Base-by-base conservation (phyloP, 164 flowering plant genomes). In the Tinospora cordifolia region DNA sequence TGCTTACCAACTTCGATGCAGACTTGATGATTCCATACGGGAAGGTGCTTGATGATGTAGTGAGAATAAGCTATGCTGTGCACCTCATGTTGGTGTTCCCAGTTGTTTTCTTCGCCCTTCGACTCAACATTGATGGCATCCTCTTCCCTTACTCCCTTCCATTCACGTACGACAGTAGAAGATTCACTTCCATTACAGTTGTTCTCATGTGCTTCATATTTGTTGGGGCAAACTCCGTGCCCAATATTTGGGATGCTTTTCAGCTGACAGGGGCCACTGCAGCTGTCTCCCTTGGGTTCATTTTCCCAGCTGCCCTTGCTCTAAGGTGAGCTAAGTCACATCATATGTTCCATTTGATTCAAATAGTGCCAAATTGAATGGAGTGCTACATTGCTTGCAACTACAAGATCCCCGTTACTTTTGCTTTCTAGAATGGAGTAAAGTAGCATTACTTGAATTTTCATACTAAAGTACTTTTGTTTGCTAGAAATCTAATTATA, bases 71-170 rank as follows among this genome's bases (percentile, higher is more conserved):
- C 83, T 90, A 90, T 69, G 86, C 83, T 38, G 40, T 84, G 67
- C 96, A 90, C 79, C 81, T 90, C 74, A 87, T 90, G 88, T 86
- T 90, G 2, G 96, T 90, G 24, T 88, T 87, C 69, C 96, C 96
- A 3, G 82, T 87, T 38, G 87, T 87, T 40, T 88, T 88, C 76
- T 87, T 85, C 81, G 78, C 93, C 8, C 84, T 90, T 22, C 90
- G 93, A 24, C 86, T 88, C 71, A 88, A 87, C 51, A 13, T 90
- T 3, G 89, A 90, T 68, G 92, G 90, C 6, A 85, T 90, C 36
- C 84, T 90, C 30, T 88, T 86, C 70, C 89, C 92, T 1, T 72
- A 70, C 69, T 82, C 92, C 19, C 71, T 76, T 38, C 87, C 93
- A 17, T 75, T 90, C 26, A 73, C 77, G 1, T 72, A 69, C 22